Conservation (phyloP, 495 filamentous ascomycete species). For the Penicillium soppii region DNA sequence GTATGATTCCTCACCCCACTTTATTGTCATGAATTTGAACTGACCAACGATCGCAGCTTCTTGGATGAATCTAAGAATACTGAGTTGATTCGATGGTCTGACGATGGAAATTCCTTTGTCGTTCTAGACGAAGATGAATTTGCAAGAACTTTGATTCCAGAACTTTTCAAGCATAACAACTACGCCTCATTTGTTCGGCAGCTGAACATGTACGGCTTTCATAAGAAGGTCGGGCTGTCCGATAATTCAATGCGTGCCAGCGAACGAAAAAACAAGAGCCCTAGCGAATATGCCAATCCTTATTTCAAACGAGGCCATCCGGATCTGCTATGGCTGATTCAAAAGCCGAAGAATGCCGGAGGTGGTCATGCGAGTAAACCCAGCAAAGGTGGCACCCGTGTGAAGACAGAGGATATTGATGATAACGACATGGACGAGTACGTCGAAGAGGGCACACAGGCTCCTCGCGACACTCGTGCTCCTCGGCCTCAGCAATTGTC, state of each 20-base stretch:
- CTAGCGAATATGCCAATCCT: constrained; percentile 95
- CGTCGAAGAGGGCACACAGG: constrained; percentile 41
- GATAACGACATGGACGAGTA: constrained; percentile 74
- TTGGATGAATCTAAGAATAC: constrained; percentile 89
- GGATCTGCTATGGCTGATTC: constrained; percentile 94
- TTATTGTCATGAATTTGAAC: constrained; percentile 6
- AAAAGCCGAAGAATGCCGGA: constrained; percentile 80
- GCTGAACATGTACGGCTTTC: constrained; percentile 99
- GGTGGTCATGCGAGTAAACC: constrained; percentile 46
- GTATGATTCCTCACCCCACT: constrained; percentile 45
- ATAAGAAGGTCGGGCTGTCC: constrained; percentile 95
- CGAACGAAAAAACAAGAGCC: constrained; percentile 94
- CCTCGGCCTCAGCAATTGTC: constrained; percentile 39
- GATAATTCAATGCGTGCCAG: constrained; percentile 98
- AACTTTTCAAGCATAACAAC: constrained; percentile 99
- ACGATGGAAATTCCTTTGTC: constrained; percentile 92
- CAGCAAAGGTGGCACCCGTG: constrained; percentile 46
- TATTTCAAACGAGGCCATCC: constrained; percentile 94
- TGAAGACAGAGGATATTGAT: constrained; percentile 68
- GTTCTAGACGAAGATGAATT: constrained; percentile 98
- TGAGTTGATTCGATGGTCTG: constrained; percentile 95
- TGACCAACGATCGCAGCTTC: constrained; percentile 60
- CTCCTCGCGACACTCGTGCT: constrained; percentile 35
- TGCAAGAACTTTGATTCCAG: constrained; percentile 93
- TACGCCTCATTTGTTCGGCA: constrained; percentile 98